Conservation (phyloP, 345 rosid genomes). For the Tarenaya hassleriana region DNA sequence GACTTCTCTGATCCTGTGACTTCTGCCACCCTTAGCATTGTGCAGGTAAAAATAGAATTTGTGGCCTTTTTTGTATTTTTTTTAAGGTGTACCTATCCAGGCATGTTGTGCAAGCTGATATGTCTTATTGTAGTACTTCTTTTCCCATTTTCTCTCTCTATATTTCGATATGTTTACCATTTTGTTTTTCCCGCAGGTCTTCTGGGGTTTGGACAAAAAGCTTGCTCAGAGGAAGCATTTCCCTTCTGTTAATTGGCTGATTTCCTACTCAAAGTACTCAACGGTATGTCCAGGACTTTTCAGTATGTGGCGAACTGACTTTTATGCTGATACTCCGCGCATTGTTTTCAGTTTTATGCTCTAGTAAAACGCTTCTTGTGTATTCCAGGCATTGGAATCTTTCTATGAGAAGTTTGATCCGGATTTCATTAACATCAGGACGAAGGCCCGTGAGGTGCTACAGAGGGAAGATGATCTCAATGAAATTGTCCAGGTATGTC, state of each 20-base stretch:
- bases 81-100: neutral
- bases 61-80: neutral
- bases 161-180: constrained; percentile 11
- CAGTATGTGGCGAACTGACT: neutral
- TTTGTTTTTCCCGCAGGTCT: constrained; percentile 53
- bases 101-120: constrained; percentile 7
- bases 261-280: constrained; percentile 96
- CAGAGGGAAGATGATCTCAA: constrained; percentile 99
- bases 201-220: constrained; percentile 99
- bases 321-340: neutral
- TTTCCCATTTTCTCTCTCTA: neutral
- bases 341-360: neutral
- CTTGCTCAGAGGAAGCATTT: constrained; percentile 99
- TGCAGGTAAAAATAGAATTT: constrained; percentile 60
- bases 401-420: constrained; percentile 97
- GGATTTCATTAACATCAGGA: constrained; percentile 96
- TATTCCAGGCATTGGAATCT: constrained; percentile 82
- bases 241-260: constrained; percentile 98
- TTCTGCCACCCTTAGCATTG: constrained; percentile 98
- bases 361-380: constrained; percentile 9
- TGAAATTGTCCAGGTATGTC: constrained; percentile 93
- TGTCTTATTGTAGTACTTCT: constrained; percentile 7
- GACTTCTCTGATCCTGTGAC: constrained; percentile 99
- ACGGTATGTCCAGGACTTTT: constrained; percentile 44
- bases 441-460: constrained; percentile 97